phyloP scores from a whole-genome alignment of 106 monocot species.

The Xerophyta viscosa region DNA sequence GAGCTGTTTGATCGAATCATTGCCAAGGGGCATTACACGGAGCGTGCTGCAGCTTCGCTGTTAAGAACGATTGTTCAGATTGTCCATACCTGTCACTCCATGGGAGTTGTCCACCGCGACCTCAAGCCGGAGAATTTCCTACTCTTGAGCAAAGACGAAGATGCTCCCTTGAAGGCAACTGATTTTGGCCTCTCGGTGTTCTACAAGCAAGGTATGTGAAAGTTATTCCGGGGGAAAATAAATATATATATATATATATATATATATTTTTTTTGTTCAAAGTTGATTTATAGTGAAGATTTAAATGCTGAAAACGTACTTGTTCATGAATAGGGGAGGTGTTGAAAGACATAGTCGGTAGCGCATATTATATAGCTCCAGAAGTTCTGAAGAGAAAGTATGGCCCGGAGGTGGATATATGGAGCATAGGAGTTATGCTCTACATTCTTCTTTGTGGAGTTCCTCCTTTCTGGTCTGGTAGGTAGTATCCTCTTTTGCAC shows the following conservation, averaged over 20 bases:
- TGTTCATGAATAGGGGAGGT: constrained; percentile 31
- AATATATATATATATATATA: too few species aligned
- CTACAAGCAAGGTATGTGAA: constrained; percentile 54
- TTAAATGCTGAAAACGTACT: background rate
- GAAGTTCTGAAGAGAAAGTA: constrained; percentile 64
- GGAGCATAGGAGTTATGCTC: constrained; percentile 64
- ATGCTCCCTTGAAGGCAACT: constrained; percentile 47
- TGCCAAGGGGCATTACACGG: constrained; percentile 37
- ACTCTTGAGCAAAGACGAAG: constrained; percentile 42
- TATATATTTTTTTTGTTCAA: too few species aligned
- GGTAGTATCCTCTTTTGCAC: constrained; percentile 1
- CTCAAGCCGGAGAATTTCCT: constrained; percentile 71
- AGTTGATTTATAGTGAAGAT: too few species aligned
- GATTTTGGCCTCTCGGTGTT: constrained; percentile 66
- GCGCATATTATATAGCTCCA: constrained; percentile 65
- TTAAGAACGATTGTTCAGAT: constrained; percentile 54
- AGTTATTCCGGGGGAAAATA: too few species aligned
- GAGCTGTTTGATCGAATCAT: constrained; percentile 46
- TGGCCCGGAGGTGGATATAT: constrained; percentile 57
- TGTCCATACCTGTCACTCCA: constrained; percentile 52
- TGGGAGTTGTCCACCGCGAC: constrained; percentile 63
- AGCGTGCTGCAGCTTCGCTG: constrained; percentile 33
- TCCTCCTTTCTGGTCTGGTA: constrained; percentile 71
- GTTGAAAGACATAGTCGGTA: constrained; percentile 59
- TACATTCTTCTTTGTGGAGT: constrained; percentile 61